Evolutionary conservation across 257 asterid genomes (phyloP).

Genomic region (Petunia axillaris): DNA sequence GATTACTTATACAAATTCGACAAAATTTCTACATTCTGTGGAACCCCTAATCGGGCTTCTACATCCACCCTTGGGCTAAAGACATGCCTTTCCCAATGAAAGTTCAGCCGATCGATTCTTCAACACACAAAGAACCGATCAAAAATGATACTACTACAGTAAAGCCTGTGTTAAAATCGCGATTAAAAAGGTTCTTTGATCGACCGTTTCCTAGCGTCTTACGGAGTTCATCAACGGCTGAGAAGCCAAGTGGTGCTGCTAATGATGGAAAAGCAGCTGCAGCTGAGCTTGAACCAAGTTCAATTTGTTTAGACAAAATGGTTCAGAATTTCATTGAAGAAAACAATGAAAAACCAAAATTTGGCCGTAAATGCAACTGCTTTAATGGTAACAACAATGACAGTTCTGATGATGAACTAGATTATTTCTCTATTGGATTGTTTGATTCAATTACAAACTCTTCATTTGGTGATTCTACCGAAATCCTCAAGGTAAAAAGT

Average conservation of each 20-base stretch:
- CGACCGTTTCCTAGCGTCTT: conserved; percentile 82
- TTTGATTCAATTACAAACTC: conserved; percentile 53
- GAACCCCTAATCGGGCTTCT: no score
- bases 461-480: conserved; percentile 62
- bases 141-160: conserved; percentile 40
- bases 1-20: no score
- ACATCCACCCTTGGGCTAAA: not conserved
- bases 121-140: conserved; percentile 35
- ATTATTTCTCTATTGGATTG: conserved; percentile 41
- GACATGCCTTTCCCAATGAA: conserved; percentile 57
- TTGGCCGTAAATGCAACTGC: conserved; percentile 84
- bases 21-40: no score
- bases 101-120: conserved; percentile 81
- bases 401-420: conserved; percentile 87
- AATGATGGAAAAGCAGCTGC: conserved; percentile 26
- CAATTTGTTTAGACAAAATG: conserved; percentile 84
- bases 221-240: conserved; percentile 56
- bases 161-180: conserved; percentile 64
- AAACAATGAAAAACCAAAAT: conserved; percentile 58
- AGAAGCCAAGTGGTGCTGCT: conserved; percentile 42
- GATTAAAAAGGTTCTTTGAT: conserved; percentile 83
- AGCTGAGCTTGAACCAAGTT: conserved; percentile 79
- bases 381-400: conserved; percentile 80
- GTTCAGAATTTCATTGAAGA: conserved; percentile 88
- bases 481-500: conserved; percentile 67